Evolutionary conservation across 2,329 filamentous ascomycete genomes (phyloP).

Genomic region (Phaeomoniella chlamydospora): DNA sequence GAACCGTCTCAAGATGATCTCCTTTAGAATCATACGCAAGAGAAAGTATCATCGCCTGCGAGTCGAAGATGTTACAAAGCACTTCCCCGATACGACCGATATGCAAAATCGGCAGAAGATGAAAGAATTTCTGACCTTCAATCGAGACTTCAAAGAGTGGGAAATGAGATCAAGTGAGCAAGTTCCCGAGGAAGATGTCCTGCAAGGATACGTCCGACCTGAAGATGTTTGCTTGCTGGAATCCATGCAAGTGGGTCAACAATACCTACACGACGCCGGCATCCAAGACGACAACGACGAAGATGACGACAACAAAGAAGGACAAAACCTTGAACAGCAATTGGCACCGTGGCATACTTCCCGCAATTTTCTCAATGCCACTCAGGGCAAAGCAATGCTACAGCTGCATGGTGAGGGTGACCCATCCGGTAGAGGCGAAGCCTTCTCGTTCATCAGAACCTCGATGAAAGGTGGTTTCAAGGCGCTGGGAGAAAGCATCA

Average conservation of each 20-base stretch:
- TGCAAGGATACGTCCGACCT: conserved; percentile 81
- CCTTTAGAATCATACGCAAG: conserved; percentile 74
- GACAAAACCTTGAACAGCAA: conserved; percentile 69
- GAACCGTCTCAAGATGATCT: conserved; percentile 90
- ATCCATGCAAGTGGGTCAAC: conserved; percentile 89
- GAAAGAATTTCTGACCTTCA: conserved; percentile 88
- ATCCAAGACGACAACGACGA: conserved; percentile 57
- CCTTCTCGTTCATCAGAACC: conserved; percentile 93
- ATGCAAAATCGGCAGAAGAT: conserved; percentile 94
- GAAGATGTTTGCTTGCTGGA: conserved; percentile 92
- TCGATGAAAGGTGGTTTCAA: conserved; percentile 98
- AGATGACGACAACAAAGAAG: conserved; percentile 49
- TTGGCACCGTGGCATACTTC: conserved; percentile 94
- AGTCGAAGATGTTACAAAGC: conserved; percentile 74
- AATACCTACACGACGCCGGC: conserved; percentile 80
- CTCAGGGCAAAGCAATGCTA: conserved; percentile 91
- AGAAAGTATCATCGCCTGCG: conserved; percentile 55
- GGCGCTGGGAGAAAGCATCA: conserved; percentile 74
- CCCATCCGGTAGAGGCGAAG: conserved; percentile 81
- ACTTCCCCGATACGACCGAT: conserved; percentile 85
- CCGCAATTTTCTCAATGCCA: conserved; percentile 90
- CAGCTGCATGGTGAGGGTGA: conserved; percentile 89
- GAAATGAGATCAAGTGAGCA: conserved; percentile 57
- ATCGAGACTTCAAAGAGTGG: conserved; percentile 82
- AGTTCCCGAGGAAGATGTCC: conserved; percentile 64